Conservation (phyloP, 108 stramenopile genomes). For the Nannochloropsis oceanica region DNA sequence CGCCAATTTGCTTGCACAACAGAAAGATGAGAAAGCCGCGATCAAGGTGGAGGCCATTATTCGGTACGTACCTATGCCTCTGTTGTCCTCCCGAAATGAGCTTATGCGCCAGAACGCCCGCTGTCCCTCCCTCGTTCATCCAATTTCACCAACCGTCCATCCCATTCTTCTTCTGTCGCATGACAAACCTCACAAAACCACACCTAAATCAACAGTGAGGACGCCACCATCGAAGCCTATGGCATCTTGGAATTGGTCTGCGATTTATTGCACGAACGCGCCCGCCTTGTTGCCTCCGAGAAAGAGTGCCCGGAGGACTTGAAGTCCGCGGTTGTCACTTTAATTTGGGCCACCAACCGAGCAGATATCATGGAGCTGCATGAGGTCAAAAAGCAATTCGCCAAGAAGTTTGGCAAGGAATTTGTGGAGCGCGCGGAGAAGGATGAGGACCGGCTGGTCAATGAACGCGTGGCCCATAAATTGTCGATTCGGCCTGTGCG, state of each 20-base stretch:
- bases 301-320: conserved; percentile 63
- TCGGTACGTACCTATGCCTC: background rate
- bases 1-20: conserved; percentile 53
- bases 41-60: conserved; percentile 66
- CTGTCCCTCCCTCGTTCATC: no score
- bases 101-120: no score
- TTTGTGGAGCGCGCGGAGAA: conserved; percentile 44
- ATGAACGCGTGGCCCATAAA: background rate
- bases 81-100: no score
- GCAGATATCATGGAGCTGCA: conserved; percentile 63
- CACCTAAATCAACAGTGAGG: conserved; percentile 45
- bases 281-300: conserved; percentile 46
- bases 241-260: conserved; percentile 61
- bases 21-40: conserved; percentile 70
- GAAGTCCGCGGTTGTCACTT: conserved; percentile 45
- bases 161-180: no score
- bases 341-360: conserved; percentile 57
- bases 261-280: conserved; percentile 59
- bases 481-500: background rate
- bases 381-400: conserved; percentile 59
- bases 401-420: conserved; percentile 60
- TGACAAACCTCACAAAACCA: no score
- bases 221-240: conserved; percentile 66
- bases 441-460: background rate
- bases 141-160: no score